phyloP scores from a whole-genome alignment of 257 asterid genomes.

The Solanum chiquidenum region DNA sequence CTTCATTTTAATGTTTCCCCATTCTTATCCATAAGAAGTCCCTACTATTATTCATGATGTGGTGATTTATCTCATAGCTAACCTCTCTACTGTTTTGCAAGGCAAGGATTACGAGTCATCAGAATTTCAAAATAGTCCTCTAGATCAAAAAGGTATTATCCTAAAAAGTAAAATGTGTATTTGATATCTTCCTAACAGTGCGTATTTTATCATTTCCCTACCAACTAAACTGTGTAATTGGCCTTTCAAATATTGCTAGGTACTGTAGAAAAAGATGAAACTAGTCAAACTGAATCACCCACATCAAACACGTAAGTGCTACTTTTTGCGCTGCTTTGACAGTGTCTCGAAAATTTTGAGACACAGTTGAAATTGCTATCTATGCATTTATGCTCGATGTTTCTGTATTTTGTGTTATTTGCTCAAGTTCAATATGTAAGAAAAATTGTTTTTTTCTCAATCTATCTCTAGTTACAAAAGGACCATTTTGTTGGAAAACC shows the following conservation, averaged over 20 bases:
- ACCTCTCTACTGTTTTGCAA: not conserved
- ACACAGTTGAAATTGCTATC: not conserved
- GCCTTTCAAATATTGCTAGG: constrained; percentile 19
- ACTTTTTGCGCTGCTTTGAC: constrained; percentile 7
- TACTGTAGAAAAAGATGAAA: constrained; percentile 27
- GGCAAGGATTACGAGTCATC: not conserved
- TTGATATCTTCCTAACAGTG: not conserved
- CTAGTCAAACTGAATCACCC: constrained; percentile 13
- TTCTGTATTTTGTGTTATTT: not conserved
- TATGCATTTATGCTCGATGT: not conserved
- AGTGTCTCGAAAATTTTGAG: not conserved
- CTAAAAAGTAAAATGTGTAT: not conserved
- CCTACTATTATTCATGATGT: not conserved
- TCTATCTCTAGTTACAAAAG: not conserved
- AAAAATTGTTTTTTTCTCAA: not conserved
- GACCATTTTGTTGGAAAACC: not conserved
- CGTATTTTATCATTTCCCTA: not conserved
- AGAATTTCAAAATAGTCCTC: not conserved
- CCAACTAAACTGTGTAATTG: not conserved
- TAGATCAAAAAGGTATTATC: not conserved
- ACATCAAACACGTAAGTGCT: constrained; percentile 40
- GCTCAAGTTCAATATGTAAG: not conserved
- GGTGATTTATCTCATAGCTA: not conserved
- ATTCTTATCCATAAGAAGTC: not conserved
- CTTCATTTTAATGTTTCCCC: not conserved